Conservation (phyloP, 2,329 filamentous ascomycete species). For the Alternaria panax region DNA sequence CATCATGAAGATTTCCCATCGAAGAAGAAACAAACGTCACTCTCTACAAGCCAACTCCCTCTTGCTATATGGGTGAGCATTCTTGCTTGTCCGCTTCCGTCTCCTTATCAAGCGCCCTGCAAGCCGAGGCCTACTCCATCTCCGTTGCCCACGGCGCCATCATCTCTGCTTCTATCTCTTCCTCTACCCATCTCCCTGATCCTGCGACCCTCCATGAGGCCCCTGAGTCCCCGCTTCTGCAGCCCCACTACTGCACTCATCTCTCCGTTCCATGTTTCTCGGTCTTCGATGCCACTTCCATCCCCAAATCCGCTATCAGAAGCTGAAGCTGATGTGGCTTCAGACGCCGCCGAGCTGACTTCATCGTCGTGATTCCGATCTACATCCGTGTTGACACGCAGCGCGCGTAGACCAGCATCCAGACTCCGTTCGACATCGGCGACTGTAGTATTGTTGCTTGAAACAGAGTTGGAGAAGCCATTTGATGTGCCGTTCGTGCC, state of each 20-base stretch:
- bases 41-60: slow-evolving; percentile 15
- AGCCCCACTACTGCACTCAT: slow-evolving; percentile 90
- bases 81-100: background rate
- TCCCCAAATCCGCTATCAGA: slow-evolving; percentile 46
- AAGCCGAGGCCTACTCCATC: slow-evolving; percentile 41
- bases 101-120: slow-evolving; percentile 24
- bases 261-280: slow-evolving; percentile 81
- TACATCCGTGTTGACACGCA: slow-evolving; percentile 62
- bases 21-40: slow-evolving; percentile 3
- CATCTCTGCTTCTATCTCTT: slow-evolving; percentile 46
- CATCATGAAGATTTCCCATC: background rate
- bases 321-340: slow-evolving; percentile 41
- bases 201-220: slow-evolving; percentile 91
- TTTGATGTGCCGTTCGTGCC: slow-evolving; percentile 39
- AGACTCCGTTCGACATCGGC: slow-evolving; percentile 37
- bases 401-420: slow-evolving; percentile 46
- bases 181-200: slow-evolving; percentile 73
- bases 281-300: slow-evolving; percentile 49
- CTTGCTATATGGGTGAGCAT: slow-evolving; percentile 18
- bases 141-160: slow-evolving; percentile 26
- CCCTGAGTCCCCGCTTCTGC: slow-evolving; percentile 90
- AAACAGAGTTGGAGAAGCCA: slow-evolving; percentile 15
- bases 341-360: slow-evolving; percentile 43
- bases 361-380: slow-evolving; percentile 44
- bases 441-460: slow-evolving; percentile 9